A percentile compares a stretch with the other conserved stretches of the same genome.
Conservation (phyloP, 345 rosid genomes). For the Rubroshorea leprosula region DNA sequence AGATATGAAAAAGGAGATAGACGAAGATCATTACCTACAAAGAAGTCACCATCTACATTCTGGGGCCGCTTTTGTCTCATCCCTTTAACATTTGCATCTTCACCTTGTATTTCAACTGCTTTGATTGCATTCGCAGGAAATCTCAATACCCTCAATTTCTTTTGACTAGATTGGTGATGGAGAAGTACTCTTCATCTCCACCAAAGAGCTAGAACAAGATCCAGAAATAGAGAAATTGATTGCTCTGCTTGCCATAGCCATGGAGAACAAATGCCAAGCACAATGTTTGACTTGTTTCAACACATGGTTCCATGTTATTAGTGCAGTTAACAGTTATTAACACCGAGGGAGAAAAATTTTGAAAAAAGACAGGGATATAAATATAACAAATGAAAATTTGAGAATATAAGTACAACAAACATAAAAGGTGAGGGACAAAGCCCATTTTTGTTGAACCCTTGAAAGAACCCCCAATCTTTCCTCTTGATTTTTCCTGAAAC, state of each 20-base stretch:
- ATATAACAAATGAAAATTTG: too few species aligned
- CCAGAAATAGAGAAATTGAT: constrained; percentile 1
- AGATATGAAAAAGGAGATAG: background rate
- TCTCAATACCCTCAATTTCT: background rate
- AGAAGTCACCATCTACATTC: constrained; percentile 50
- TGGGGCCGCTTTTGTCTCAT: constrained; percentile 33
- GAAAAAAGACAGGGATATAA: too few species aligned
- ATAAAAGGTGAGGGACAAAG: too few species aligned
- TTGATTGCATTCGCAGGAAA: constrained; percentile 20
- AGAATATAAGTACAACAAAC: too few species aligned
- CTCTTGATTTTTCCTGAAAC: background rate
- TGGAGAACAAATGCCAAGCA: background rate
- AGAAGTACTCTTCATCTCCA: constrained; percentile 6
- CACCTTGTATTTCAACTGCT: constrained; percentile 24
- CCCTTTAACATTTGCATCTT: constrained; percentile 2
- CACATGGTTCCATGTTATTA: too few species aligned
- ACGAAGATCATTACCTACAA: constrained; percentile 34
- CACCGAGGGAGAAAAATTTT: too few species aligned
- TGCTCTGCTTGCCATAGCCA: constrained; percentile 6
- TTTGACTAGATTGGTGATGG: background rate
- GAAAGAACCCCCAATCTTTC: background rate
- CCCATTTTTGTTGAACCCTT: too few species aligned
- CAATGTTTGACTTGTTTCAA: background rate
- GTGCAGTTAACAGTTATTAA: too few species aligned
- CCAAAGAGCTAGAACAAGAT: constrained; percentile 8